phyloP scores from a whole-genome alignment of 176 grass and related monocot genomes.

The barley (Hordeum vulgare) region MorexV3_pseudomolecules_assembly NC_058522.1:460287453-460287952 shows the following conservation, averaged over 20 bases:
- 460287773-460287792: constrained; percentile 44
- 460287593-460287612: constrained; percentile 37
- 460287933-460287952: constrained; percentile 36
- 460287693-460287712: background rate
- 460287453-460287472: constrained; percentile 43
- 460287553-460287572: constrained; percentile 53
- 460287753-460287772: constrained; percentile 52
- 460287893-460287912: constrained; percentile 27
- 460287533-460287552: constrained; percentile 22
- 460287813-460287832: constrained; percentile 37
- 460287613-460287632: constrained; percentile 44
- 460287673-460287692: background rate
- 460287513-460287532: constrained; percentile 40
- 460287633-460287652: constrained; percentile 1
- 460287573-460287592: constrained; percentile 32
- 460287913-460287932: constrained; percentile 24
- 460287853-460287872: constrained; percentile 15
- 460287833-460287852: constrained; percentile 41
- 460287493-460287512: constrained; percentile 61
- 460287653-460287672: background rate
- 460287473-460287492: constrained; percentile 47
- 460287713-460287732: constrained; percentile 51
- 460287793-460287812: constrained; percentile 55
- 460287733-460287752: constrained; percentile 49
- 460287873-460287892: constrained; percentile 49